Evolutionary conservation across 257 asterid genomes (phyloP), one percentile per base, ranked within the genome.

Genomic region (Solanum microdontum): DNA sequence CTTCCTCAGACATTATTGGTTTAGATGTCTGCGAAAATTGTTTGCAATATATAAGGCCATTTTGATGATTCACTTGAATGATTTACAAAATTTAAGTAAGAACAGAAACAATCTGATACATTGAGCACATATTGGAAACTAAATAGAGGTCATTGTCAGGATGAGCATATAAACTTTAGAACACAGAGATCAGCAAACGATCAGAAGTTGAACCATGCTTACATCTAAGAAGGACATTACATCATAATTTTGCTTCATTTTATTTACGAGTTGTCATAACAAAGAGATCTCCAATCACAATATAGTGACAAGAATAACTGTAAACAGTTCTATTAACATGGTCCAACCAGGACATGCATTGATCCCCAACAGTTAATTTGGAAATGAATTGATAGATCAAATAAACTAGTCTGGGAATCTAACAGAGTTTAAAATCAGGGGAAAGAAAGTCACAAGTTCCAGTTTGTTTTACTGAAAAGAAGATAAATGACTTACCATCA

Each of bases 1-100:
- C 99, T 93, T 97, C 99, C 88, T 96, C 99, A 3, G 98, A 93
- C 36, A 89, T 92, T 84, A 97, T 86, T 21, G 98, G 85, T 89
- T 91, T 93, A 33, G 99, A 96, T 72, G 90, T 92, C 99, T 96
- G 94, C 88, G 90, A 86, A 9, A 28, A 30, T 45, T 48, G 11
- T 28, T 82, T 48, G 39, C 32, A 79, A 43, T 79, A 40, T 79
- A 76, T 40, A 80, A 80, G 37, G 68, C 85, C 66, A 45, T 48
- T 15, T 45, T 6, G 2, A 17, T 28, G 85, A 48, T 80, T 80
- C 24, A 17, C 33, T 45, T 48, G 69, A 82, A 28, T 48, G 68
- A 48, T 80, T 48, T 17, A 82, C 69, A 80, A 80, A 48, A 45
- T 17, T 82, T 82, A 48, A 45, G 40, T 28, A 80, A 28, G 28